These are phyloP conservation scores for Rubus parviflorus DNA, from an alignment of 306 rosid species.

Conservation along the genomic window DNA sequence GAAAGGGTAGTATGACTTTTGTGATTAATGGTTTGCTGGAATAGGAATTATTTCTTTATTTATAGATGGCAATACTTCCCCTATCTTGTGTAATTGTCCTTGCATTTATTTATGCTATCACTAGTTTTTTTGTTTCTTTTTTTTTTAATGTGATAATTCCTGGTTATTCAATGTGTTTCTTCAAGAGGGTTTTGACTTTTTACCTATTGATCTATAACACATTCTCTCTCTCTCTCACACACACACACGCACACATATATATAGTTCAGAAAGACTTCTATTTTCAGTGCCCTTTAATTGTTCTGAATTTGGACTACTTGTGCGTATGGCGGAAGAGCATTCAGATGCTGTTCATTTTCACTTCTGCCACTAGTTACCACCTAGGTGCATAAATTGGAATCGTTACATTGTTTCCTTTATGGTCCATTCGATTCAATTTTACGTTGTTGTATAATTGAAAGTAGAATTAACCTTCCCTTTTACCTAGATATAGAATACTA, in stretches of 20 bases:
- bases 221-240: too few relatives aligned
- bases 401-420: neutral
- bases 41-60: slow-evolving; percentile 14
- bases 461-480: neutral
- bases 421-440: neutral
- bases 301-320: neutral
- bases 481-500: too few relatives aligned
- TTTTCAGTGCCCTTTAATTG: neutral
- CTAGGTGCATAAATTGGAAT: neutral
- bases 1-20: slow-evolving; percentile 36
- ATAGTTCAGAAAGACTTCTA: neutral
- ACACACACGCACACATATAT: neutral
- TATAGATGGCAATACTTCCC: slow-evolving; percentile 24
- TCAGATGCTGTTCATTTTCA: neutral
- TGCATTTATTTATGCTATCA: neutral
- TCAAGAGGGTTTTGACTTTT: neutral
- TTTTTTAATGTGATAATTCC: neutral
- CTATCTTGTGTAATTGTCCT: neutral
- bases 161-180: neutral
- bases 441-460: neutral
- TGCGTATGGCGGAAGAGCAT: neutral
- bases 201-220: neutral
- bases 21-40: slow-evolving; percentile 16
- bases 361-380: neutral
- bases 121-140: neutral